These are phyloP conservation scores for Russula vinacea DNA, from an alignment of 768 basidiomycete species.

Conservation along the genomic window DNA sequence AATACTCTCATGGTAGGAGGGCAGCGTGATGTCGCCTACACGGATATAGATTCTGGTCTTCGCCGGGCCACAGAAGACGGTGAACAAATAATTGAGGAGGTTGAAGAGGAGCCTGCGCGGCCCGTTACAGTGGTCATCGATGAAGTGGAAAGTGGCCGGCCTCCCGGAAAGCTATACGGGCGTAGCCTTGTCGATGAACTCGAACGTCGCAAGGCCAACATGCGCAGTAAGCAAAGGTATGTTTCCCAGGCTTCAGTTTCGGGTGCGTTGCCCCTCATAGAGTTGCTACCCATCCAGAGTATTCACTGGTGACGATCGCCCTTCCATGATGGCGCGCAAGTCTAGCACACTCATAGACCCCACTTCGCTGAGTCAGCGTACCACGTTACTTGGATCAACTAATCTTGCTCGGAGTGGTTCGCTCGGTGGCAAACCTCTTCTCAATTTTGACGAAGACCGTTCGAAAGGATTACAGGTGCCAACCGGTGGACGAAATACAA, in stretches of 20 bases:
- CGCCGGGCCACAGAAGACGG: conserved; percentile 77
- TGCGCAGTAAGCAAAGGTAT: conserved; percentile 83
- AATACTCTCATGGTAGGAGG: conserved; percentile 73
- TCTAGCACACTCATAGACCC: conserved; percentile 75
- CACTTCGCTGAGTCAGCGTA: conserved; percentile 50
- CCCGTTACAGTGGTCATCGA: conserved; percentile 36
- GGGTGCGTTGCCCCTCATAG: conserved; percentile 11
- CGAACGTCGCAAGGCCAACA: conserved; percentile 75
- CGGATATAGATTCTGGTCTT: conserved; percentile 57
- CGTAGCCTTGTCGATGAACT: conserved; percentile 89
- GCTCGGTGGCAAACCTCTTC: conserved; percentile 56
- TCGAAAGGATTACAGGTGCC: conserved; percentile 35
- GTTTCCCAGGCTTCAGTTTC: conserved; percentile 27
- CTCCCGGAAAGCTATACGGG: conserved; percentile 81
- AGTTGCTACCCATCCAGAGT: conserved; percentile 48
- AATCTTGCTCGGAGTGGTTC: conserved; percentile 50
- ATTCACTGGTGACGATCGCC: conserved; percentile 83
- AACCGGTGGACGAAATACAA: conserved; percentile 35
- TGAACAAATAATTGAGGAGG: conserved; percentile 60
- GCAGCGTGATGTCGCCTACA: conserved; percentile 57
- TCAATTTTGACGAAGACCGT: conserved; percentile 58
- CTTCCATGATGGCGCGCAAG: conserved; percentile 88
- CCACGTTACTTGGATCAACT: conserved; percentile 45
- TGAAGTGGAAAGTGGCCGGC: conserved; percentile 40
- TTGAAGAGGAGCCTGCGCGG: conserved; percentile 35